Evolutionary conservation across 495 filamentous ascomycete species (phyloP), one percentile per base, ranked within the genome.

Genomic region (Lasiosphaeria miniovina): DNA sequence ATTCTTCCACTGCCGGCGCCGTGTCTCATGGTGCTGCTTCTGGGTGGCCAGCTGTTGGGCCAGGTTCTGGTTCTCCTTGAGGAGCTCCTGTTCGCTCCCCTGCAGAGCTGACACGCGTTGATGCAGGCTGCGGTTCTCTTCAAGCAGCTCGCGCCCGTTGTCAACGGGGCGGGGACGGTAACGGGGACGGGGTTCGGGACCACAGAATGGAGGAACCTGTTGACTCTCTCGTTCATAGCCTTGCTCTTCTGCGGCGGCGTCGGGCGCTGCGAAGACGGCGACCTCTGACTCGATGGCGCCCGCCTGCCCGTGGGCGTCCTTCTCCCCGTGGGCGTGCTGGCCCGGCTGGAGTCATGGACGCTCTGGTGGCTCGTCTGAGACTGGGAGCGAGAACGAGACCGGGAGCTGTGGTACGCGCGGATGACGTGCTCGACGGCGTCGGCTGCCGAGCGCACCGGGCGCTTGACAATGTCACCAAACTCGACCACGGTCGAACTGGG

Each of bases 101-200:
- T 69, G 67, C 0, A 69, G 55, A 4, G 60, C 67, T 0, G 67
- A 41, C 6, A 69, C 58, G 8, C 67, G 61, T 35, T 69, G 65
- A 4, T 67, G 62, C 3, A 69, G 17, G 36, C 60, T 61, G 34
- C 62, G 58, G 49, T 67, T 67, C 52, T 69, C 67, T 0, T 33
- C 17, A 5, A 61, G 0, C 0, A 69, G 49, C 4, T 63, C 61
- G 14, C 54, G 46, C 2, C 24, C 40, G 0, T 11, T 8, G 32
- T 58, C 54, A 1, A 41, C 32, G 6, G 34, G 6, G 34, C n/a
- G n/a, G n/a, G n/a, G n/a, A n/a, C n/a, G n/a, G n/a, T n/a, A n/a
- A n/a, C n/a, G 6, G 34, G 6, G 34, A 46, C 14, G 4, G 9
- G 14, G 4, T 12, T 12, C n/a, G 54, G 57, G 3, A 14, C 15